A percentile compares a stretch with the other conserved stretches of the same genome.
These are phyloP conservation scores for Candida sakaeoensis DNA, from an alignment of 805 yeast species.

Conservation along the genomic window DNA sequence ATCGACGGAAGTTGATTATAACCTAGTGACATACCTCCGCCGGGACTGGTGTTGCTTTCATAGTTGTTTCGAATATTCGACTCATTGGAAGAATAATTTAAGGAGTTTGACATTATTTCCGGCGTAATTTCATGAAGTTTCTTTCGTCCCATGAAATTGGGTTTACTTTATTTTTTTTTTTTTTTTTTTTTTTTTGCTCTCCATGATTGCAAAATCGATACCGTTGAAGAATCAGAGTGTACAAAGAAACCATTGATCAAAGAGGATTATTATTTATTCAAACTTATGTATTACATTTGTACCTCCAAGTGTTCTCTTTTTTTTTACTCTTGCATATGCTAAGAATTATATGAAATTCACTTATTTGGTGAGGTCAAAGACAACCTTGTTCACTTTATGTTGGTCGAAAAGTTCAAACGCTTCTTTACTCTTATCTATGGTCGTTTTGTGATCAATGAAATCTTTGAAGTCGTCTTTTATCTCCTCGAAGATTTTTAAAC, in stretches of 20 bases:
- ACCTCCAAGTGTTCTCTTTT: too few relatives aligned
- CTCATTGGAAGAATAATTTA: constrained; percentile 5
- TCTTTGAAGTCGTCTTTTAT: constrained; percentile 43
- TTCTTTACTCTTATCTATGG: constrained; percentile 41
- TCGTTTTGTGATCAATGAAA: constrained; percentile 49
- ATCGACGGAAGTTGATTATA: not conserved
- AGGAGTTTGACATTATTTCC: not conserved
- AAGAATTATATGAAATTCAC: too few relatives aligned
- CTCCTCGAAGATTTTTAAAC: constrained; percentile 44
- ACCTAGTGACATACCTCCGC: not conserved
- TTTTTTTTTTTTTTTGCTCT: not conserved
- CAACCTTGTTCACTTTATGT: constrained; percentile 54
- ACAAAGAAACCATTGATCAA: too few relatives aligned
- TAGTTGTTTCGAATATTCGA: constrained; percentile 2
- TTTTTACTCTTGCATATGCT: too few relatives aligned
- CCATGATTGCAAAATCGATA: not conserved
- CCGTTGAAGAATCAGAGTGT: too few relatives aligned
- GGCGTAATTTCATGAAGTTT: not conserved
- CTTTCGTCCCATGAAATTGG: not conserved
- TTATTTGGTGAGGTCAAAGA: constrained; percentile 31
- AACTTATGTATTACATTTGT: too few relatives aligned
- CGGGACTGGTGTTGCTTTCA: not conserved
- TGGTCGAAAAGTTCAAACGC: constrained; percentile 51
- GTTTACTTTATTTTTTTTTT: not conserved
- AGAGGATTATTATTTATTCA: too few relatives aligned